phyloP scores from a whole-genome alignment of 192 early-diverging fungal species.

The Backusella circina region DNA sequence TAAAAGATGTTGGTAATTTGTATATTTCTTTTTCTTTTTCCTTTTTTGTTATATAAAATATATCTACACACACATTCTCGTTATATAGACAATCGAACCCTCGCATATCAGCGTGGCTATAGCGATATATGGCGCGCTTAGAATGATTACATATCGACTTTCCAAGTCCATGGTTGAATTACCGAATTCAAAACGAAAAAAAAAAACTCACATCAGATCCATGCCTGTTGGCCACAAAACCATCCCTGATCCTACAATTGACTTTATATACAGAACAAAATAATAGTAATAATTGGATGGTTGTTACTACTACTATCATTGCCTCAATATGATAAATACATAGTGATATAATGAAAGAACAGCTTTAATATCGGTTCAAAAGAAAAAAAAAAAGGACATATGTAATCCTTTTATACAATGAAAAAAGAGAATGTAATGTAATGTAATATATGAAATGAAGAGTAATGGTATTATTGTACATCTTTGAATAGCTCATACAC shows the following conservation, averaged over 20 bases:
- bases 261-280: neutral
- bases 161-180: too few relatives aligned
- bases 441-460: neutral
- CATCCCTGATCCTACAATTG: neutral
- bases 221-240: neutral
- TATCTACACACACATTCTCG: too few relatives aligned
- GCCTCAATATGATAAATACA: neutral
- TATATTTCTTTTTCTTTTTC: too few relatives aligned
- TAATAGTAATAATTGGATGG: neutral
- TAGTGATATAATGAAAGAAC: neutral
- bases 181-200: too few relatives aligned
- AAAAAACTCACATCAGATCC: neutral
- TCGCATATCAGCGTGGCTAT: too few relatives aligned
- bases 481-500: conserved; percentile 18
- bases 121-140: too few relatives aligned
- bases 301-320: neutral
- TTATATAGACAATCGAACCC: too few relatives aligned
- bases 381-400: neutral
- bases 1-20: too few relatives aligned
- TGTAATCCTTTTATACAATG: neutral
- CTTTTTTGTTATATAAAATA: too few relatives aligned
- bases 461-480: neutral
- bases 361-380: neutral
- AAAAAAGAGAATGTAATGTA: neutral
- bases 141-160: too few relatives aligned